Conservation (phyloP, 2,329 filamentous ascomycete species). For the Aspergillus flavus region DNA sequence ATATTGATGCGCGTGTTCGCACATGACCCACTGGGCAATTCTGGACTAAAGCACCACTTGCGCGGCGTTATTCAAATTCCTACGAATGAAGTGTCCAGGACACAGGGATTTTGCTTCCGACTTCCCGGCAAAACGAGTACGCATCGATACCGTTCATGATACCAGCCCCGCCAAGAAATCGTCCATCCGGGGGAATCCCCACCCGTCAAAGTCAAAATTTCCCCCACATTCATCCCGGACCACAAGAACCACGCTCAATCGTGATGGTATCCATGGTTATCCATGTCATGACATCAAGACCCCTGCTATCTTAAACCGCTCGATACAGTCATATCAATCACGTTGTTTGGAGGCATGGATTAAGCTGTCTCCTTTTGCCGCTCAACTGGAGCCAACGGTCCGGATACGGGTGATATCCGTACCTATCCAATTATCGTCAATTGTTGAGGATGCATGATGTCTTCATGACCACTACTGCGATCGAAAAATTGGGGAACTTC, state of each 20-base stretch:
- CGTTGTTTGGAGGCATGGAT: neutral
- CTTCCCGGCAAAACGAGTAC: neutral
- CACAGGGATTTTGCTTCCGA: neutral
- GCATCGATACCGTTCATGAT: neutral
- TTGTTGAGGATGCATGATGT: neutral
- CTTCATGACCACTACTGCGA: neutral
- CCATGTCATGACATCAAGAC: conserved; percentile 1
- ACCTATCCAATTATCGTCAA: neutral
- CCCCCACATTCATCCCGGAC: neutral
- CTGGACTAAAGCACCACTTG: neutral
- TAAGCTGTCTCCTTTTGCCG: neutral
- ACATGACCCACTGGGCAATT: conserved; percentile 17
- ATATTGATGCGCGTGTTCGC: neutral
- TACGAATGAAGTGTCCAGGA: neutral
- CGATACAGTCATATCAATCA: neutral
- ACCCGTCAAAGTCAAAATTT: neutral
- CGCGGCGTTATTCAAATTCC: neutral
- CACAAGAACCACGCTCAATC: neutral
- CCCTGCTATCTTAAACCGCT: neutral
- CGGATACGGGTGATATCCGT: neutral
- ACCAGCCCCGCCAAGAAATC: neutral
- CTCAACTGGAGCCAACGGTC: neutral
- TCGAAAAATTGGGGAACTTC: neutral
- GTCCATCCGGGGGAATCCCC: neutral
- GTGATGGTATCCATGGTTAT: neutral